Conservation (phyloP, 805 yeast species). For the Yarrowia osloensis region DNA sequence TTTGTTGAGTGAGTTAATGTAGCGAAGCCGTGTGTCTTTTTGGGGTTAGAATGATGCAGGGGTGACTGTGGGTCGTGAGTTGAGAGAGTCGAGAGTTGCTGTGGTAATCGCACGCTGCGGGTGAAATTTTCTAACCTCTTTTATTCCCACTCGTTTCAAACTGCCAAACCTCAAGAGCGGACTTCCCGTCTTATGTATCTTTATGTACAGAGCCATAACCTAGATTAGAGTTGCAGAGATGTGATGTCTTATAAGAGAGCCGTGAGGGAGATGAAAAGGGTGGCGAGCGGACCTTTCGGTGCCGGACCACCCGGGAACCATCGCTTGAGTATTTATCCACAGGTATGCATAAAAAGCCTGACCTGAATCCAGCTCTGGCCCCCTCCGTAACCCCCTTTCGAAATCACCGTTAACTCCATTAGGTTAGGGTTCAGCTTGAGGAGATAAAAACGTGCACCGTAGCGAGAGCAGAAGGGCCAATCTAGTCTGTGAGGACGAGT, state of each 20-base stretch:
- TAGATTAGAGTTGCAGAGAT: neutral
- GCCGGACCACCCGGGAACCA: neutral
- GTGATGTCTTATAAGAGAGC: neutral
- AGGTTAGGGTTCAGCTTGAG: conserved; percentile 2
- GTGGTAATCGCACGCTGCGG: neutral
- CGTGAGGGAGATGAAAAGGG: neutral
- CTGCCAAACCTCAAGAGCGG: conserved; percentile 17
- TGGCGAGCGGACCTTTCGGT: neutral
- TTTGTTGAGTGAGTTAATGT: neutral
- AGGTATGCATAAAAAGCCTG: neutral
- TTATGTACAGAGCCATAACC: conserved; percentile 3
- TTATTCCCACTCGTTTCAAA: neutral
- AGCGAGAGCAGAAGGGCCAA: conserved; percentile 1
- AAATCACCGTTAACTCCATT: neutral
- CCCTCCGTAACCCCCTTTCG: neutral
- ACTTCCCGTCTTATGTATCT: conserved; percentile 9
- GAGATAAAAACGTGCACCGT: conserved; percentile 25
- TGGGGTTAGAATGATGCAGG: neutral
- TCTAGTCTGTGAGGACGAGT: neutral
- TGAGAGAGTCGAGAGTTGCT: neutral
- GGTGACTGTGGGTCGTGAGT: neutral
- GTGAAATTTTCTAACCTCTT: neutral
- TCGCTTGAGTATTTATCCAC: neutral
- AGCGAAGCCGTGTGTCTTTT: neutral
- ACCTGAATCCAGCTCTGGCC: neutral